Percentiles rank a stretch among this genome's conserved stretches.
Evolutionary conservation across 768 basidiomycete genomes (phyloP).

Genomic region (Sporobolomyces pararoseus): DNA sequence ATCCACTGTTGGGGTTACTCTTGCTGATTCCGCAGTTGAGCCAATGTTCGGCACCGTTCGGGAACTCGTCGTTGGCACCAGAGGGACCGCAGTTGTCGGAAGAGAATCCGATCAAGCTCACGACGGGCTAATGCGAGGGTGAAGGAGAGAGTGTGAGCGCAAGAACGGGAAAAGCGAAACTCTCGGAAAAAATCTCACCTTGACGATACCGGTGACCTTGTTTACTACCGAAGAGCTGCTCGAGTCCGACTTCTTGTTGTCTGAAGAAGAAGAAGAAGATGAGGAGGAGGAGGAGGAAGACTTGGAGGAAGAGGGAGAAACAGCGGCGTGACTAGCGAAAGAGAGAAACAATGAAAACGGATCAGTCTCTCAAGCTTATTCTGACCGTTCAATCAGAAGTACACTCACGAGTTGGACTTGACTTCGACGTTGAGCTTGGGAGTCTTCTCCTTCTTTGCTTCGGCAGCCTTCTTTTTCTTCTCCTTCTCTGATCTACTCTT

Average conservation of each 20-base stretch:
- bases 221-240: slow-evolving; percentile 1
- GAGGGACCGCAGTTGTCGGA: slow-evolving; percentile 30
- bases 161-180: not conserved
- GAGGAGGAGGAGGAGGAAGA: not conserved
- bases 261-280: not conserved
- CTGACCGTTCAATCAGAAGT: not conserved
- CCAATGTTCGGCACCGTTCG: slow-evolving; percentile 29
- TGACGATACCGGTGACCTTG: slow-evolving; percentile 1
- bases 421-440: not conserved
- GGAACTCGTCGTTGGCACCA: slow-evolving; percentile 22
- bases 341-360: not conserved
- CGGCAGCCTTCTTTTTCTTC: slow-evolving; percentile 1
- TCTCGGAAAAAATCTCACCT: not conserved
- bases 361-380: not conserved
- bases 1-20: not conserved
- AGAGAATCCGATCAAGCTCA: slow-evolving; percentile 24
- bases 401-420: slow-evolving; percentile 10
- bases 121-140: not conserved
- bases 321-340: not conserved
- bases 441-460: not conserved
- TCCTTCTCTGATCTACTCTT: not conserved
- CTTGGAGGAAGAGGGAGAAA: not conserved
- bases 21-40: slow-evolving; percentile 39
- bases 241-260: not conserved
- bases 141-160: too few species aligned